These are phyloP conservation scores for Aspergillus baeticus DNA, from an alignment of 495 filamentous ascomycete species.

Conservation along the genomic window DNA sequence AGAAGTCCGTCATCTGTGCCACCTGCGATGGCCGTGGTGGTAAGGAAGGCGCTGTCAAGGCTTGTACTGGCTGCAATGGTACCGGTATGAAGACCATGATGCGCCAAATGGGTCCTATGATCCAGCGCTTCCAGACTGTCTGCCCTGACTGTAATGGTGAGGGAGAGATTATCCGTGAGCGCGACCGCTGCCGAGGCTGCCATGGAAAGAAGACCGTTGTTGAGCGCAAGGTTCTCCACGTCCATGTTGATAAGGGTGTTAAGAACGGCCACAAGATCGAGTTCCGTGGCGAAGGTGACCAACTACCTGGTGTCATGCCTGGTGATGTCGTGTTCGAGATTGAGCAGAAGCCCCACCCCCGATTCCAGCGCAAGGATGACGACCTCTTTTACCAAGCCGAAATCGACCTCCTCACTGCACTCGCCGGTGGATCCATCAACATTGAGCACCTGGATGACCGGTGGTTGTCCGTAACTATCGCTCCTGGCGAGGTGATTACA, in stretches of 20 bases:
- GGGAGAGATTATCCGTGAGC: constrained; percentile 92
- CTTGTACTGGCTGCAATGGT: constrained; percentile 86
- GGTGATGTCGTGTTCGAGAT: constrained; percentile 98
- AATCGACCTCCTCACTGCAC: constrained; percentile 92
- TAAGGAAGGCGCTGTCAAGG: constrained; percentile 94
- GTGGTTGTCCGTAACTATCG: constrained; percentile 89
- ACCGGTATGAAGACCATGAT: constrained; percentile 99
- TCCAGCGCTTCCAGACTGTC: constrained; percentile 98
- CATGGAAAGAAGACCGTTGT: constrained; percentile 95
- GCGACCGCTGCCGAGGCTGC: constrained; percentile 94
- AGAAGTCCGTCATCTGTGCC: constrained; percentile 95
- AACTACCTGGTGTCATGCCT: constrained; percentile 86
- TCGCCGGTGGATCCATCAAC: constrained; percentile 83
- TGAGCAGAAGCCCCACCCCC: constrained; percentile 92
- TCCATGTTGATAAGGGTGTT: constrained; percentile 95
- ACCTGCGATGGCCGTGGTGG: constrained; percentile 95
- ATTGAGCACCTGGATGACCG: constrained; percentile 97
- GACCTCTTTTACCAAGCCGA: constrained; percentile 95
- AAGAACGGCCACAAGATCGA: constrained; percentile 92
- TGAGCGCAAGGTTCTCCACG: constrained; percentile 96
- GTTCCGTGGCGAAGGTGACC: constrained; percentile 95
- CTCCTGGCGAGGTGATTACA: constrained; percentile 89
- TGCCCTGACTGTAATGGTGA: constrained; percentile 98
- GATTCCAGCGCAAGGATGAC: constrained; percentile 95
- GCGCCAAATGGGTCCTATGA: constrained; percentile 99